Base-by-base conservation (phyloP, 495 filamentous ascomycete species). In the Bryoglossum gracile region DNA sequence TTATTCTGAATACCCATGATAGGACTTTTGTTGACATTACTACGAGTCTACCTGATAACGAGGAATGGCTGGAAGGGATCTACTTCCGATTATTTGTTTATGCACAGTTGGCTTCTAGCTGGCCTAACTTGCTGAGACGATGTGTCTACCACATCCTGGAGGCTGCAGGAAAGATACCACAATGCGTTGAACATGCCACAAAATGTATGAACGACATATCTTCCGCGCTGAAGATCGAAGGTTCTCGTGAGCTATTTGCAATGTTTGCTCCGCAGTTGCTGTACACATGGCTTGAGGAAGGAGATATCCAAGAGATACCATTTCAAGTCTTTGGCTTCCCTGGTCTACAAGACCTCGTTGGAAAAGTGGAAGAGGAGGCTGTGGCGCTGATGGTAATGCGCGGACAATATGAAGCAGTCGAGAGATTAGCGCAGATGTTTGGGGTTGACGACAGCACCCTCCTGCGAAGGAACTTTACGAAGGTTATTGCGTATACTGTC, bases 141-240 rank as follows among this genome's bases (percentile, higher is more conserved):
- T 84, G 84, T 52, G 84, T 94, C 16, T 97, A 95, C 62, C 83
- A 90, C 63, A 88, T 95, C 18, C 92, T 95, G 55, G 92, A 96
- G 63, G 88, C 80, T 0, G 81, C 92, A 1, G 88, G 82, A 4
- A 76, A 75, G 33, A 74, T 91, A 1, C 68, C 76, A 13, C 60
- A 65, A 9, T 82, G 83, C 17, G 64, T 75, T 35, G 66, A 65
- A 28, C 84, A 96, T 66, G 89, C 91, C 1, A 74, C 74, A 39
- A 75, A 72, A 41, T 89, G 86, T 58, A 65, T 94, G 36, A 53
- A 51, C n/a, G 68, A 74, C 36, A 76, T 96, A 19, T 77, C 89
- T 4, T 67, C 62, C 34, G 67, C 74, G 4, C 71, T 94, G 30
- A 70, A 76, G 2, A 75, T 96, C 26, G 59, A 68, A 26, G 71